phyloP scores from a whole-genome alignment of 2,329 filamentous ascomycete genomes.

The Achaetomium macrosporum region DNA sequence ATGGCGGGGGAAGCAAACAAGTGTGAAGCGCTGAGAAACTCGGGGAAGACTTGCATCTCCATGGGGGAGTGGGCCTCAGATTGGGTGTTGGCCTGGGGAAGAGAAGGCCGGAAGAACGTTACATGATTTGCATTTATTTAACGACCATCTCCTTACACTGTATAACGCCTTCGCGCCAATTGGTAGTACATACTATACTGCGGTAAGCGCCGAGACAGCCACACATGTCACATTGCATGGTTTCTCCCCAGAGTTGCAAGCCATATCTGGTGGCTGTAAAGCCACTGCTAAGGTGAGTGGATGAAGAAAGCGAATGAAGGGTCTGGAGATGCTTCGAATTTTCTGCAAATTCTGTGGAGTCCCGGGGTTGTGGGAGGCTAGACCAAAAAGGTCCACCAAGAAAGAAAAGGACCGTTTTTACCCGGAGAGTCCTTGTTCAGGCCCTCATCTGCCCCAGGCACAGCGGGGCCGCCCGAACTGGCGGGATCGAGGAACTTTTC shows the following conservation, averaged over 20 bases:
- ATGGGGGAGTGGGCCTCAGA: not conserved
- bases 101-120: not conserved
- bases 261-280: not conserved
- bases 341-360: slow-evolving; percentile 7
- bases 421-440: slow-evolving; percentile 7
- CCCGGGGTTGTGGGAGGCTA: not conserved
- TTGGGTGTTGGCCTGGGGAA: not conserved
- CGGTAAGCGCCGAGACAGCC: not conserved
- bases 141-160: too few species aligned
- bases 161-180: not conserved
- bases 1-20: not conserved
- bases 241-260: not conserved
- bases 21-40: too few species aligned
- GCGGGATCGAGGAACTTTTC: too few species aligned
- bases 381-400: slow-evolving; percentile 12
- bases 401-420: slow-evolving; percentile 28
- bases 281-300: not conserved
- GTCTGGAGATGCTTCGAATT: not conserved
- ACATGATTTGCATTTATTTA: too few species aligned
- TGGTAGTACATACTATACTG: too few species aligned
- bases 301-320: not conserved
- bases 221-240: slow-evolving; percentile 6
- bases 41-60: too few species aligned
- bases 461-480: too few species aligned
- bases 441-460: slow-evolving; percentile 1